Percentiles rank a stretch among this genome's conserved stretches.
These are phyloP conservation scores for Pythium plurisporium DNA, from an alignment of 352 stramenopile species.

Conservation along the genomic window DNA sequence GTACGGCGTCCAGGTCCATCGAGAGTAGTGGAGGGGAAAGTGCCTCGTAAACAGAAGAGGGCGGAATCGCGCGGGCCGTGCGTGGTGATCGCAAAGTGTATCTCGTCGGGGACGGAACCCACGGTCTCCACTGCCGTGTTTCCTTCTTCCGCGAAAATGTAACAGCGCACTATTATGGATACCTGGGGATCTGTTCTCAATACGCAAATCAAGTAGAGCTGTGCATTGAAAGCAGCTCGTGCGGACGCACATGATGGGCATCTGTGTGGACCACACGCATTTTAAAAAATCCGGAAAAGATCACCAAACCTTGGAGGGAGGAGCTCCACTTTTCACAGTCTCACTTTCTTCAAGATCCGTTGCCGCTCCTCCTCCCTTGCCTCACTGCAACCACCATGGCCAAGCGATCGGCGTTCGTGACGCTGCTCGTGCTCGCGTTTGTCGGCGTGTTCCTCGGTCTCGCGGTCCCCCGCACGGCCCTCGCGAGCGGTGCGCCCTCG, in stretches of 20 bases:
- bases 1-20: background rate
- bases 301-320: background rate
- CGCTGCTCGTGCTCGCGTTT: slow-evolving; percentile 26
- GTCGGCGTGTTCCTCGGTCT: slow-evolving; percentile 31
- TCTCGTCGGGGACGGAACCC: background rate
- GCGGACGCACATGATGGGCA: too few relatives aligned
- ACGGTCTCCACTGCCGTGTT: slow-evolving; percentile 1
- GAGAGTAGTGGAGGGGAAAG: background rate
- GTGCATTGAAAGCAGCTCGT: background rate
- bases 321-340: background rate
- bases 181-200: background rate
- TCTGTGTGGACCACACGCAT: slow-evolving; percentile 9
- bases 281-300: slow-evolving; percentile 5
- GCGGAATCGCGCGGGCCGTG: background rate
- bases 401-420: slow-evolving; percentile 20
- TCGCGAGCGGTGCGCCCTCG: slow-evolving; percentile 24
- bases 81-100: slow-evolving; percentile 10
- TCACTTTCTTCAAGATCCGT: slow-evolving; percentile 3
- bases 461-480: slow-evolving; percentile 19
- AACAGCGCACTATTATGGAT: slow-evolving; percentile 7
- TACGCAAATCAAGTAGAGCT: slow-evolving; percentile 13
- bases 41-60: background rate
- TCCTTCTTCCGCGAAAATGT: too few relatives aligned
- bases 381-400: slow-evolving; percentile 5
- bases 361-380: background rate